These are phyloP conservation scores for Aspergillus hortae DNA, from an alignment of 2,329 filamentous ascomycete species.

Conservation along the genomic window DNA sequence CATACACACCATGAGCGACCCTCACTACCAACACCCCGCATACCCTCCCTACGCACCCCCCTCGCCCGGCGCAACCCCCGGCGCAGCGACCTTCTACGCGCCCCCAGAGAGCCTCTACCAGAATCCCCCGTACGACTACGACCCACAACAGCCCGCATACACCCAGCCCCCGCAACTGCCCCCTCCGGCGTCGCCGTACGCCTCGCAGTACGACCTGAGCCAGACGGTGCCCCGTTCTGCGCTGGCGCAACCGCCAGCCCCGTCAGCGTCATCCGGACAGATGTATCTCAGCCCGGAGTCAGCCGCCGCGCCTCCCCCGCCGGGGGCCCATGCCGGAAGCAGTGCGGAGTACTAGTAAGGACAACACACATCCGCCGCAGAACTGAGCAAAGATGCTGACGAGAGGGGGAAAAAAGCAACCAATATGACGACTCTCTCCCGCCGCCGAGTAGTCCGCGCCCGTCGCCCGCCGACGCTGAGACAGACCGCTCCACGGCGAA, in stretches of 20 bases:
- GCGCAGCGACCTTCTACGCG: conserved; percentile 15
- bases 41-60: conserved; percentile 26
- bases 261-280: not conserved
- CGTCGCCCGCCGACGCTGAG: not conserved
- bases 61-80: conserved; percentile 11
- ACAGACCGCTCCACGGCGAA: not conserved
- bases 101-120: conserved; percentile 23
- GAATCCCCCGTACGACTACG: conserved; percentile 24
- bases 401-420: not conserved
- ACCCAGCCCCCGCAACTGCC: conserved; percentile 5
- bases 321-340: conserved; percentile 4
- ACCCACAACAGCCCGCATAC: conserved; percentile 12
- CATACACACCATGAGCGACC: conserved; percentile 45
- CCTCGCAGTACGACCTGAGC: conserved; percentile 9
- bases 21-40: conserved; percentile 42
- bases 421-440: not conserved
- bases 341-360: conserved; percentile 19
- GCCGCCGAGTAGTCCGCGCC: not conserved
- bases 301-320: not conserved
- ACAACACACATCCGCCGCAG: too few relatives aligned
- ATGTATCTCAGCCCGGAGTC: conserved; percentile 5
- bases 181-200: conserved; percentile 6
- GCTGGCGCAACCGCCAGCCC: conserved; percentile 6
- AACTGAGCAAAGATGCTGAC: not conserved
- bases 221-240: conserved; percentile 6